A percentile compares a stretch with the other conserved stretches of the same genome.
Conservation (phyloP, 1,284 basidiomycete genomes). For the Heliocybe sulcata region DNA sequence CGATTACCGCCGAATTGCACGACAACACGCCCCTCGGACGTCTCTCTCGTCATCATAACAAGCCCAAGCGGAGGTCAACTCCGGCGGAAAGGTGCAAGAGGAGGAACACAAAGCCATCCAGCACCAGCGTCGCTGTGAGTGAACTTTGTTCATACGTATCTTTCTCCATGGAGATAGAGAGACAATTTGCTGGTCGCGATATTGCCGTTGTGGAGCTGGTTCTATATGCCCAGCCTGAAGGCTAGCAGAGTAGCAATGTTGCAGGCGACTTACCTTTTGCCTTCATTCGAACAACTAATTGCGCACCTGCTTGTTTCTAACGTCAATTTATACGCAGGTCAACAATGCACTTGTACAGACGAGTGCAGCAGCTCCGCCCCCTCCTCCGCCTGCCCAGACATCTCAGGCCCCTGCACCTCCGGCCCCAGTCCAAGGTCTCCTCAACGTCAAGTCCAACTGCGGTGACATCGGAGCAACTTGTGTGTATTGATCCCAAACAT, state of each 20-base stretch:
- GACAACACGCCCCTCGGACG: neutral
- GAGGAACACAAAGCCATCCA: neutral
- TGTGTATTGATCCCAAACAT: neutral
- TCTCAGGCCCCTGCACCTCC: neutral
- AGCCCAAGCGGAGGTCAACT: neutral
- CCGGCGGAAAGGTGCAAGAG: neutral
- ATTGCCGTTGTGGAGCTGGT: no score
- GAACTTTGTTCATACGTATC: no score
- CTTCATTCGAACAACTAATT: no score
- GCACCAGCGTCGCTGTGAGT: neutral
- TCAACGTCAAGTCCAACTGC: constrained; percentile 19
- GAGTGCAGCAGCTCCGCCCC: neutral
- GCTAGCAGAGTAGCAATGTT: no score
- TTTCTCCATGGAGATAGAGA: no score
- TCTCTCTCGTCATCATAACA: neutral
- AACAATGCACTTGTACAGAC: neutral
- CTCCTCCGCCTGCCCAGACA: neutral
- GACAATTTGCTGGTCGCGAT: no score
- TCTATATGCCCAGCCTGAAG: no score
- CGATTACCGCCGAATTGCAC: neutral
- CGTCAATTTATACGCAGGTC: neutral
- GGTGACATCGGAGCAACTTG: neutral
- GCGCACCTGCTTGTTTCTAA: no score
- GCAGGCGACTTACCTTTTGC: no score
- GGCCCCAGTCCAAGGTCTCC: neutral